phyloP scores from a whole-genome alignment of 1,139 yeast genomes.

The Yamadazyma friedrichii region DNA sequence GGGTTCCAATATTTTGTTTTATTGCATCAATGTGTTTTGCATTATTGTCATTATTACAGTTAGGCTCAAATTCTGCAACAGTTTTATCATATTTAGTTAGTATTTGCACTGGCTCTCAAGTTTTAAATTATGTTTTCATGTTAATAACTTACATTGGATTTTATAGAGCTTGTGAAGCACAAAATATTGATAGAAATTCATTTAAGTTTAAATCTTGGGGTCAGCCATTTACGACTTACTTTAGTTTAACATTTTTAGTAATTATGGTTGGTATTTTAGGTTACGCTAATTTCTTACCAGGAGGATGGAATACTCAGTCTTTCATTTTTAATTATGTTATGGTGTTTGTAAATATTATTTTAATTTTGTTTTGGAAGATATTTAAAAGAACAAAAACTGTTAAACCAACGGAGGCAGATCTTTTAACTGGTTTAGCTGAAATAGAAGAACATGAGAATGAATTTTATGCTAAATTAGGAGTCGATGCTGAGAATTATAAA shows the following conservation, averaged over 20 bases:
- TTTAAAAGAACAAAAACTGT: conserved; percentile 23
- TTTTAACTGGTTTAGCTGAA: conserved; percentile 33
- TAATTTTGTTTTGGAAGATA: conserved; percentile 27
- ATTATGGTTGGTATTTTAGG: conserved; percentile 38
- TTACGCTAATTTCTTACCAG: conserved; percentile 35
- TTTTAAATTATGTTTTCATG: conserved; percentile 68
- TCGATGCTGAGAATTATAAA: too few relatives aligned
- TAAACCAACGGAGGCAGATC: conserved; percentile 28
- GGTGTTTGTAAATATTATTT: conserved; percentile 26
- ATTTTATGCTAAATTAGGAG: too few relatives aligned
- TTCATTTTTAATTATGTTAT: conserved; percentile 42
- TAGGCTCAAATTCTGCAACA: conserved; percentile 56
- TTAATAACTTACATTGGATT: conserved; percentile 59
- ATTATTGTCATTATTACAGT: conserved; percentile 57
- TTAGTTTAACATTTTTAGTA: conserved; percentile 31
- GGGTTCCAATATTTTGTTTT: conserved; percentile 46
- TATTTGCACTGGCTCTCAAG: conserved; percentile 73
- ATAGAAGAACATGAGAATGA: conserved; percentile 40
- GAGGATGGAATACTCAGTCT: conserved; percentile 23
- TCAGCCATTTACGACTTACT: conserved; percentile 70
- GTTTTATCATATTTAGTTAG: conserved; percentile 77
- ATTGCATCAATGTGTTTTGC: conserved; percentile 56
- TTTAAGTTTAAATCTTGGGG: conserved; percentile 74
- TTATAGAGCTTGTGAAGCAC: conserved; percentile 54
- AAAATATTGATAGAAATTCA: conserved; percentile 62